Evolutionary conservation across 2,329 filamentous ascomycete species (phyloP), one percentile per base, ranked within the genome.

Genomic region (Colletotrichum liaoningense): DNA sequence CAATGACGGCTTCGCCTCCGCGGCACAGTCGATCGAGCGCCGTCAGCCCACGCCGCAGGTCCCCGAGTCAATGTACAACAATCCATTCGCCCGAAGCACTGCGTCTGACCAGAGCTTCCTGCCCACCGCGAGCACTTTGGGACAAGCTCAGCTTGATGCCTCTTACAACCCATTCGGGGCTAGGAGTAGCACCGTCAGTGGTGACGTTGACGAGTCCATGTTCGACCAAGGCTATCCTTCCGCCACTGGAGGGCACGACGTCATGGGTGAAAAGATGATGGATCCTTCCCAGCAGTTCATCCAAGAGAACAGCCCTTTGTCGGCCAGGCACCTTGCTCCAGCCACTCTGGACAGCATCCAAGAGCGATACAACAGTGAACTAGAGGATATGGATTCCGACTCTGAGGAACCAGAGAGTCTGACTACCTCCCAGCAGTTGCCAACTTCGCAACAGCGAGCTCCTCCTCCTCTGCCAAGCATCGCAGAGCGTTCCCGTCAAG

Each of bases 301-400:
- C 5, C 65, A 54, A 8, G 65, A 52, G 9, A 73, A 52, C 69
- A 68, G 69, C 24, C 62, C 69, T 14, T 3, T 73, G 5, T 30
- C 60, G 1, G 5, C 60, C 1, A 60, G 67, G 12, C 38, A 63
- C 30, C 49, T 57, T 12, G 70, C 55, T 9, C 35, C 67, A 11
- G 33, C 14, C 12, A 49, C 67, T 6, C 14, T 73, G 55, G 70
- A 73, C 5, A 54, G 67, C 14, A 73, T 73, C 5, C 70, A 73
- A 35, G 70, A 73, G 30, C 70, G 70, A n/a, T 73, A 73, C 56
- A 73, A 73, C 46, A 73, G 70, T 67, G 70, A 73, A 49, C 26
- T 73, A 49, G 70, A 73, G 28, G 70, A 73, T 12, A 70, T 70
- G 67, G 70, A 73, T 8, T 73, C 70, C 4, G 70, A 73, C 38